A percentile compares a stretch with the other conserved stretches of the same genome.
Conservation (phyloP, 768 basidiomycete species). For the Cystobasidiopsis lactophilus region DNA sequence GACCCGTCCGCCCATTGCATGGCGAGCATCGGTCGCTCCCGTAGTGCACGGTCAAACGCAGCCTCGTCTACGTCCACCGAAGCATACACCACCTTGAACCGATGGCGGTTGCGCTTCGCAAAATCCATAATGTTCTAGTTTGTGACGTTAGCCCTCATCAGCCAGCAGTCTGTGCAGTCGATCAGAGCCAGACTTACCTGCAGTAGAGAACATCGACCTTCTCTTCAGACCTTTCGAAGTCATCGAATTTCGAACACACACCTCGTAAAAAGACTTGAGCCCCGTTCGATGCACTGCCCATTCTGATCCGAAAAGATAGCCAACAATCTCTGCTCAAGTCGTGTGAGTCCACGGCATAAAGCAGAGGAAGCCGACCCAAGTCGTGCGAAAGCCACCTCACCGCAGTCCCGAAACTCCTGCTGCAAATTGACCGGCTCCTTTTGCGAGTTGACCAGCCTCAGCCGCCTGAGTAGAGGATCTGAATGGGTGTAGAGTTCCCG, state of each 20-base stretch:
- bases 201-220: too few species aligned
- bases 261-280: neutral
- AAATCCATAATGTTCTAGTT: conserved; percentile 1
- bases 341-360: too few species aligned
- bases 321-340: conserved; percentile 10
- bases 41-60: conserved; percentile 6
- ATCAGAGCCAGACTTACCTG: too few species aligned
- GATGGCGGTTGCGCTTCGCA: conserved; percentile 9
- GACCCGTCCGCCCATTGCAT: conserved; percentile 20
- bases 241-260: neutral
- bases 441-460: conserved; percentile 11
- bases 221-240: neutral
- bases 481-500: conserved; percentile 11
- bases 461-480: conserved; percentile 13
- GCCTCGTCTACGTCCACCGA: conserved; percentile 10
- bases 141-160: too few species aligned
- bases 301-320: conserved; percentile 14
- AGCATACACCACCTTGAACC: conserved; percentile 16
- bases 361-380: too few species aligned
- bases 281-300: neutral
- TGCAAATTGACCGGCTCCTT: conserved; percentile 9
- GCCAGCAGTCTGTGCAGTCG: too few species aligned
- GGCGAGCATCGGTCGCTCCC: conserved; percentile 6
- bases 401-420: conserved; percentile 8
- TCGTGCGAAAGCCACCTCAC: too few species aligned